Evolutionary conservation across 2,329 filamentous ascomycete species (phyloP), one percentile per base, ranked within the genome.

Genomic region (Phialophora macrospora): DNA sequence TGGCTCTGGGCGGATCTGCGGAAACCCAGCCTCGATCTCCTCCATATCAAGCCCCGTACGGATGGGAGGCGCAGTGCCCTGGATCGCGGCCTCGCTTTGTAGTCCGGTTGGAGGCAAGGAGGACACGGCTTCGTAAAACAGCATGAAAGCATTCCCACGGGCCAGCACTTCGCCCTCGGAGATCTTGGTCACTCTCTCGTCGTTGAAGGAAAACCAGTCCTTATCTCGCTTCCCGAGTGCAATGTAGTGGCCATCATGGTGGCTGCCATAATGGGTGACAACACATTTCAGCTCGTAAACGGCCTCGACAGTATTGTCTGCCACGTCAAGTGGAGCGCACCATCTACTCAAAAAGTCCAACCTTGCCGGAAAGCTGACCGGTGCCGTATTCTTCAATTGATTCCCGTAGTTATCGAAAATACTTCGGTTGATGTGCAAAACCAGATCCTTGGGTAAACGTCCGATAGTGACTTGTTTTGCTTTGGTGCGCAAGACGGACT

Each of bases 181-280:
- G 26, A 93, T 90, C 69, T 86, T 83, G 67, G 83, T 86, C 7
- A 98, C 93, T 68, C 90, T 88, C 66, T 97, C 91, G 73, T 98
- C 94, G 75, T 94, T 98, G 30, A 98, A 83, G 17, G 91, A 85
- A 89, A 92, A 99, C 95, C 95, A 98, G 41, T 70, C 62, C 63
- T 72, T 71, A 52, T 59, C 67, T 65, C 70, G 67, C 63, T 90
- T 91, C 59, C 92, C 86, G 77, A 95, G 97, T 75, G 92, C 96
- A 46, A 97, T 88, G 72, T 99, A 98, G 78, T 99, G 95, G 0
- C 95, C 95, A 72, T 96, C 97, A 68, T 97, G 93, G 76, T 98
- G 95, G 34, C 90, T 85, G 3, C 95, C 95, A 68, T 90, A 91
- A 75, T 98, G 95, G 0, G 92, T 95, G 9, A 98, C 86, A 0